These are phyloP conservation scores for Cicer arietinum DNA, from an alignment of 306 rosid genomes.

Conservation along the genomic window DNA sequence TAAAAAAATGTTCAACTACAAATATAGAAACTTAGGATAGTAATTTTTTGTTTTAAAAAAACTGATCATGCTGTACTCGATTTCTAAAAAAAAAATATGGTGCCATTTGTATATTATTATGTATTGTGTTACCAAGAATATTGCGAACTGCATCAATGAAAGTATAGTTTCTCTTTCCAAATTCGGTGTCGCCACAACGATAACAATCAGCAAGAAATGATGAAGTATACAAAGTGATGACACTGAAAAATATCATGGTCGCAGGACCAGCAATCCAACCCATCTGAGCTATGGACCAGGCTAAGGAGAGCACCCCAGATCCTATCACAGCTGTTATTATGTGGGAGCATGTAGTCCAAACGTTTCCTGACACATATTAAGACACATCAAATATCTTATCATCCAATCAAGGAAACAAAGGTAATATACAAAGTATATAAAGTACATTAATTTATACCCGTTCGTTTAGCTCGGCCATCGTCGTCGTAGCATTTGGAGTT, in stretches of 20 bases:
- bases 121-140: constrained; percentile 51
- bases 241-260: constrained; percentile 53
- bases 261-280: constrained; percentile 71
- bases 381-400: constrained; percentile 20
- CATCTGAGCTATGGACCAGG: constrained; percentile 68
- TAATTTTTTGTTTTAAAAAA: not conserved
- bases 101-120: not conserved
- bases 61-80: not conserved
- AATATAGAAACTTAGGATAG: constrained; percentile 18
- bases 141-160: constrained; percentile 58
- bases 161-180: constrained; percentile 61
- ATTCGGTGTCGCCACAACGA: constrained; percentile 49
- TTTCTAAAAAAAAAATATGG: constrained; percentile 9
- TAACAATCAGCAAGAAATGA: constrained; percentile 60
- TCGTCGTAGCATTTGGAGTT: constrained; percentile 46
- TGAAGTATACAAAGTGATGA: constrained; percentile 53
- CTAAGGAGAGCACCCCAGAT: constrained; percentile 68
- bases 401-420: constrained; percentile 22
- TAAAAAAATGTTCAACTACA: not conserved
- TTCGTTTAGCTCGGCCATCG: constrained; percentile 58
- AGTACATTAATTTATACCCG: constrained; percentile 42
- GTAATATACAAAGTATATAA: constrained; percentile 1
- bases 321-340: constrained; percentile 75
- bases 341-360: constrained; percentile 72
- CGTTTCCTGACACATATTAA: constrained; percentile 48